Percentiles rank a stretch among this genome's conserved stretches.
phyloP scores from a whole-genome alignment of 306 rosid species.

The Cicer arietinum region DNA sequence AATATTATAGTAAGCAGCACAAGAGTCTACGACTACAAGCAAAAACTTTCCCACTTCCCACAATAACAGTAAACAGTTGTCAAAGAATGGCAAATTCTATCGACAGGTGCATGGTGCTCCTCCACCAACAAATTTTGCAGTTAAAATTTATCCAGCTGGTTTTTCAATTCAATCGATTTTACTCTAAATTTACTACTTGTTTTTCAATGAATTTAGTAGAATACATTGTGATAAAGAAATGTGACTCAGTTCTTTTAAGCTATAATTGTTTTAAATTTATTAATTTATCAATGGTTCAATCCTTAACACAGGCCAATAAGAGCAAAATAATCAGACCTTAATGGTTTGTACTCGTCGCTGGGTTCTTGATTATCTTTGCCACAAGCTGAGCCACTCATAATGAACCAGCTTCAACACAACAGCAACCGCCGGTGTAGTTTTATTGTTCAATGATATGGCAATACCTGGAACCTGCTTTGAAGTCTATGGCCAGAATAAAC shows the following conservation, averaged over 20 bases:
- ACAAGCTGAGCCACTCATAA: conserved; percentile 78
- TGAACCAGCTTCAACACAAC: conserved; percentile 75
- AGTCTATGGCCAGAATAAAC: conserved; percentile 57
- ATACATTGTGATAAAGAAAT: conserved; percentile 1
- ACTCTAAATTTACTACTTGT: not conserved
- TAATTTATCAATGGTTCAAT: conserved; percentile 14
- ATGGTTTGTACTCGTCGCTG: conserved; percentile 37
- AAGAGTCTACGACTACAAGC: not conserved
- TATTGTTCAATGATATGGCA: conserved; percentile 59
- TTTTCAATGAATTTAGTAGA: no score
- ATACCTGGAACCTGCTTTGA: conserved; percentile 68
- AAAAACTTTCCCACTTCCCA: not conserved
- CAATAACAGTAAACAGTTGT: not conserved
- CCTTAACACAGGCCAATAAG: conserved; percentile 29
- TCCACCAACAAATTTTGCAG: not conserved
- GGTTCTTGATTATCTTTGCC: conserved; percentile 64
- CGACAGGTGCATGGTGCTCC: conserved; percentile 4
- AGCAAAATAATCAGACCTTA: conserved; percentile 47
- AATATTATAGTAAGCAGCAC: not conserved
- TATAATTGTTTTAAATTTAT: not conserved
- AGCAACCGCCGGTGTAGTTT: conserved; percentile 67
- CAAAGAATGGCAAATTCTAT: not conserved
- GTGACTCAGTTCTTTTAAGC: not conserved
- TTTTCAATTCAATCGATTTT: not conserved
- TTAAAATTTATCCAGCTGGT: not conserved